These are phyloP conservation scores for Arthroderma sp. DNA, from an alignment of 2,329 filamentous ascomycete genomes.

Conservation along the genomic window DNA sequence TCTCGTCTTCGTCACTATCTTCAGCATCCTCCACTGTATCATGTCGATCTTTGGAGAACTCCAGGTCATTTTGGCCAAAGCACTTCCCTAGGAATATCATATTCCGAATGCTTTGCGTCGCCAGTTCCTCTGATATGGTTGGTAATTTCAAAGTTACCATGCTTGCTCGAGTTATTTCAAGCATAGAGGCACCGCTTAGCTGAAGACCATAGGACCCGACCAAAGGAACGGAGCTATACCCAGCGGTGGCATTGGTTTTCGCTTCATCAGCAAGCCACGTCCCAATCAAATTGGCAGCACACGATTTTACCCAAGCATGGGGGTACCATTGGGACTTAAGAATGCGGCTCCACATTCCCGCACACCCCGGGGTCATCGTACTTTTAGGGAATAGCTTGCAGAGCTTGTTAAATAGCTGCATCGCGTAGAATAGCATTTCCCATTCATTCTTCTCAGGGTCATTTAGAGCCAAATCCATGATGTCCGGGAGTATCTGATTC, in stretches of 20 bases:
- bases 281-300: conserved; percentile 59
- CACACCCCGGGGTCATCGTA: conserved; percentile 47
- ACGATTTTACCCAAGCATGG: conserved; percentile 62
- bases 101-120: conserved; percentile 65
- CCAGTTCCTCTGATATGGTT: conserved; percentile 59
- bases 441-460: conserved; percentile 41
- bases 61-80: conserved; percentile 44
- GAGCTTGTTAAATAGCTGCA: conserved; percentile 57
- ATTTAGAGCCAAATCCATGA: conserved; percentile 40
- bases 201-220: conserved; percentile 57
- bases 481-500: conserved; percentile 38
- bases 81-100: conserved; percentile 65
- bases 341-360: conserved; percentile 58
- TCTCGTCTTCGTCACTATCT: conserved; percentile 32
- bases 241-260: conserved; percentile 42
- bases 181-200: conserved; percentile 52
- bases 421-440: conserved; percentile 60
- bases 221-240: conserved; percentile 47
- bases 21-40: conserved; percentile 27
- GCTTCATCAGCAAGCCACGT: conserved; percentile 72
- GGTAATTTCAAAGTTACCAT: conserved; percentile 47
- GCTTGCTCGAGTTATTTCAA: conserved; percentile 44
- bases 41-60: conserved; percentile 27
- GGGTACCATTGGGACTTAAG: conserved; percentile 57
- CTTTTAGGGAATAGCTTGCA: conserved; percentile 51